Evolutionary conservation across 1,284 basidiomycete genomes (phyloP), one percentile per base, ranked within the genome.

Genomic region (Ganoderma meredithae): DNA sequence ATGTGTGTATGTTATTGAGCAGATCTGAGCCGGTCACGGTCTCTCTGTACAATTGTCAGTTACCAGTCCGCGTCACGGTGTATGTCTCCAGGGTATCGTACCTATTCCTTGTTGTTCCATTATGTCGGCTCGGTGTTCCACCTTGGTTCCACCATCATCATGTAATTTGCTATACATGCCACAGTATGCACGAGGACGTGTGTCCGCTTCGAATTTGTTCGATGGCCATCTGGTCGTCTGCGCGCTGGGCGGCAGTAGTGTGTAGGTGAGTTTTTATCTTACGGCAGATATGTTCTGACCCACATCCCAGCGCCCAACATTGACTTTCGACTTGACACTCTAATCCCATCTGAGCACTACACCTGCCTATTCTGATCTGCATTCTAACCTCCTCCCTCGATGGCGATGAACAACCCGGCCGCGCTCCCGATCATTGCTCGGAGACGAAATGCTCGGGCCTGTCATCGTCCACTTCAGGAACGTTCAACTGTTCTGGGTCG

Each of bases 1-100:
- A 53, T n/a, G 39, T 43, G 58, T 65, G 64, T 64, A 65, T 47
- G 52, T 47, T 39, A 40, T 66, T 60, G 39, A 60, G 58, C 58
- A 60, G 58, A 60, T 60, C 58, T 53, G 62, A 62, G 62, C 62
- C 62, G 33, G 36, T 60, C 39, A 40, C 36, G 58, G 58, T 60
- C 58, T 60, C 58, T 60, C 58, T 60, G 58, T 60, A 60, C 58
- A 60, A 12, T 59, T 36, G 33, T 36, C 4, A 8, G 33, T 63
- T 44, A 17, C 43, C 43, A 44, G 22, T 25, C 39, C 41, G 41
- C 19, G 47, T 53, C 62, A 53, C 62, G 58, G 22, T 25, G 58
- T 59, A 59, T 19, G 47, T 53, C 62, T 63, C 62, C 39, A 13
- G 9, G 22, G 58, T 39, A 27, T 31, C 25, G 56, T 27, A 61